Base-by-base conservation (phyloP, 768 basidiomycete species). In the Imleria badia region DNA sequence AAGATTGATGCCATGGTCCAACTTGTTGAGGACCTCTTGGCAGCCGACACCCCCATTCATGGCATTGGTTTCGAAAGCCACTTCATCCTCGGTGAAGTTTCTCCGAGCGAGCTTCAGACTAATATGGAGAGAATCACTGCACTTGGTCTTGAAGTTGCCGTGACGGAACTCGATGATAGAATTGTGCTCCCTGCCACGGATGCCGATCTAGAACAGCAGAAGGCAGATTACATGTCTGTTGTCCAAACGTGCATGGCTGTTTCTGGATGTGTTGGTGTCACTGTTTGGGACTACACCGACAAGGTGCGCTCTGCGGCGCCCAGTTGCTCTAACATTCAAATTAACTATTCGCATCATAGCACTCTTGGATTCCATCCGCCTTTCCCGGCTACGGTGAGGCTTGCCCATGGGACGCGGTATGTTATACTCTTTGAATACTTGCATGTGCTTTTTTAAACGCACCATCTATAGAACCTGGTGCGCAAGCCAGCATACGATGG, bases 121-220 rank as follows among this genome's bases (percentile, higher is more conserved):
- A 80, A 81, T 54, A 69, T 85, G 51, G 64, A 77, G 55, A 73
- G 77, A 46, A 80, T 87, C 63, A 76, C 80, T 13, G 77, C 77
- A 12, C 78, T 86, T 26, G 84, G 86, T 5, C 72, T 87, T 40
- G 85, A 87, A 60, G 81, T 86, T 23, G 85, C 84, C 11, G 79
- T 86, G 59, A 87, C 86, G 3, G 86, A 86, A 64, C 77, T 87
- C 45, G 85, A 87, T 62, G 82, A 82, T 60, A 76, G 85, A 45
- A 83, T 85, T 75, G 75, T 74, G 9, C 60, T 56, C 12, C 84
- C 84, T 14, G 75, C 72, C 13, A 82, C 81, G 3, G 58, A 66
- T 9, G 78, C 77, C 1, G 70, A 78, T 33, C 72, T 81, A 31
- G 73, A 69, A 30, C 82, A 85, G 63, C 84, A 87, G 62, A 72